Base-by-base conservation (phyloP, 768 basidiomycete genomes). In the Auriculariales sp. region DNA sequence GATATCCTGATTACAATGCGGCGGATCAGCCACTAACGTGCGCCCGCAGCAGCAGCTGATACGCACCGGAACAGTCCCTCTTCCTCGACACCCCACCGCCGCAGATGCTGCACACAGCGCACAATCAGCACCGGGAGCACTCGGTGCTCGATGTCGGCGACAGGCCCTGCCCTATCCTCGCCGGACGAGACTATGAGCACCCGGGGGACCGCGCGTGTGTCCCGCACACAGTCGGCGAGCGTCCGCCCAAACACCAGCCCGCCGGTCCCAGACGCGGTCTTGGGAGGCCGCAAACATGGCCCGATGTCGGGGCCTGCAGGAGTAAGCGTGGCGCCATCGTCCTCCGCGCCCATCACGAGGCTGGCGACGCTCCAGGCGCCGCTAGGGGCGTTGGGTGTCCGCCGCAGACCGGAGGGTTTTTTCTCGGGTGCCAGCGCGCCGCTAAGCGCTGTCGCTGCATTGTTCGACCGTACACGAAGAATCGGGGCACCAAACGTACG, bases 21-120 rank as follows among this genome's bases (percentile, higher is more conserved):
- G n/a, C n/a, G n/a, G 34, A 50, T 29, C 54, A 33, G 31, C 28
- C 19, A 33, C 36, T 24, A 28, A 39, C 22, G 25, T 46, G 49
- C 22, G n/a, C 42, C 6, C 2, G 35, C 10, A 27, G 44, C 25
- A 32, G 22, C 35, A 44, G 51, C 7, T 5, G 36, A 28, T 28
- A 64, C 79, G 56, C 58, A 85, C 88, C 87, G 75, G 62, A 91
- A 91, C 36, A 91, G 66, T 3, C 88, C 88, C 62, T 90, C 86
- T 61, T 91, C 88, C 60, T 85, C 77, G 11, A 90, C 64, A 42
- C 89, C 88, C 86, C 89, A 91, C 22, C 73, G 66, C 59, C 85
- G 64, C 49, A 91, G 59, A 66, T 91, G 88, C 58, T 91, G 83
- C 3, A 82, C 79, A 62, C 87, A 92, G 51, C 89, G 70, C 46